Conservation (phyloP, 2,329 filamentous ascomycete species). For the Cladosporium sp. region DNA sequence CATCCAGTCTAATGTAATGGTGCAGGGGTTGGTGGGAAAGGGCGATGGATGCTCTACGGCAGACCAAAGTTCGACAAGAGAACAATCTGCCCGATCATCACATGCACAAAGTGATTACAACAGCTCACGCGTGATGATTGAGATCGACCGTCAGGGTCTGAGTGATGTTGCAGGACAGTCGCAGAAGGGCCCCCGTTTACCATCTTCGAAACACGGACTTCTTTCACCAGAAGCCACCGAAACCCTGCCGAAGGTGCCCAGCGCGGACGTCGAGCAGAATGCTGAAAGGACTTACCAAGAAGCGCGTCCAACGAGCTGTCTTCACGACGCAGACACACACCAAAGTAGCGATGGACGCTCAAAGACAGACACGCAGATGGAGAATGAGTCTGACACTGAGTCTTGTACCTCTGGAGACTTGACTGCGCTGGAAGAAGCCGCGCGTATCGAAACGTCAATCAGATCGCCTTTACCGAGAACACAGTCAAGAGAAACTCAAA, state of each 20-base stretch:
- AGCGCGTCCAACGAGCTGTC: neutral
- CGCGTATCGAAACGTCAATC: neutral
- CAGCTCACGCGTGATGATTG: neutral
- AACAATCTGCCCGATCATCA: neutral
- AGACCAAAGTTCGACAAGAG: neutral
- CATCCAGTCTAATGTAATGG: neutral
- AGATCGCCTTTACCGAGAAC: neutral
- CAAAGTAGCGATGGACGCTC: neutral
- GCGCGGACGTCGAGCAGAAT: neutral
- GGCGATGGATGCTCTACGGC: neutral
- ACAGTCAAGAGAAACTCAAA: neutral
- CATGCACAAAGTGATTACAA: neutral
- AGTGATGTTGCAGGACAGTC: neutral
- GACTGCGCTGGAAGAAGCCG: neutral
- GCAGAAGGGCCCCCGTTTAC: neutral
- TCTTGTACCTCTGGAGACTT: neutral
- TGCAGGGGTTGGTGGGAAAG: neutral
- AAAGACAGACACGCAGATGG: neutral
- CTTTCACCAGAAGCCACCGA: neutral
- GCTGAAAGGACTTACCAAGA: neutral
- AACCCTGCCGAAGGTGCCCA: neutral
- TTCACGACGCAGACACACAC: neutral
- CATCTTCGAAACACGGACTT: neutral
- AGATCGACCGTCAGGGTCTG: neutral
- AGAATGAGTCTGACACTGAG: neutral